Evolutionary conservation across 2,329 filamentous ascomycete species (phyloP).

Genomic region (Dothidotthia symphoricarpi): DNA sequence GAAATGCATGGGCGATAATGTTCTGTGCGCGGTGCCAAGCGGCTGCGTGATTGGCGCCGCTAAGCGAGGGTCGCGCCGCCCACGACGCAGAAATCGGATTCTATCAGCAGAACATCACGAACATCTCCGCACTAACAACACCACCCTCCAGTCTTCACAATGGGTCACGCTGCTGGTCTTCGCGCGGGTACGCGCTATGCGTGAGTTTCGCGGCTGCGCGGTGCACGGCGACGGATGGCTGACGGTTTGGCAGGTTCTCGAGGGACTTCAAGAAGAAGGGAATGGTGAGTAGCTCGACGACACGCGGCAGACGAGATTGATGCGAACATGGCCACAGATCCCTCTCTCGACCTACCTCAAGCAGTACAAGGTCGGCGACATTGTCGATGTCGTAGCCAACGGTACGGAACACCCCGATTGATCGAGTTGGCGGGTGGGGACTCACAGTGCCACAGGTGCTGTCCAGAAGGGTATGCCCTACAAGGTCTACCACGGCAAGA

Average conservation of each 20-base stretch:
- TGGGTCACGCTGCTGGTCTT: slow-evolving; percentile 55
- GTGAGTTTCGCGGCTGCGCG: slow-evolving; percentile 21
- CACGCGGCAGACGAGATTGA: slow-evolving; percentile 16
- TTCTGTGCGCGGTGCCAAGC: slow-evolving; percentile 4
- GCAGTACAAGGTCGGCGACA: slow-evolving; percentile 96
- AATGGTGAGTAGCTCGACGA: slow-evolving; percentile 47
- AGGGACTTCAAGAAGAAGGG: slow-evolving; percentile 94
- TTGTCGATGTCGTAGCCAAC: slow-evolving; percentile 98
- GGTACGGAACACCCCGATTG: slow-evolving; percentile 66
- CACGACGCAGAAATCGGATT: no score
- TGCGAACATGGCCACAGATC: slow-evolving; percentile 53
- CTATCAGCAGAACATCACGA: slow-evolving; percentile 3
- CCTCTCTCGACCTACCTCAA: slow-evolving; percentile 89
- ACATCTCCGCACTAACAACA: slow-evolving; percentile 18
- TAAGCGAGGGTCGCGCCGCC: slow-evolving; percentile 7
- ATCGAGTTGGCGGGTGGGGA: slow-evolving; percentile 7
- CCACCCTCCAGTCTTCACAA: slow-evolving; percentile 41
- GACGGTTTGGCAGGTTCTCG: slow-evolving; percentile 61
- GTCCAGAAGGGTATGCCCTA: slow-evolving; percentile 73
- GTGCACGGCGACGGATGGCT: slow-evolving; percentile 15
- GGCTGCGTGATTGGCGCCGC: slow-evolving; percentile 4
- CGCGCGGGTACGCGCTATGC: slow-evolving; percentile 46
- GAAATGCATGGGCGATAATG: not conserved
- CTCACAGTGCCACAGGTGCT: slow-evolving; percentile 35
- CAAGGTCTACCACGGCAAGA: slow-evolving; percentile 99